phyloP scores from a whole-genome alignment of 2,329 filamentous ascomycete genomes.

The Paraconiothyrium sp. region DNA sequence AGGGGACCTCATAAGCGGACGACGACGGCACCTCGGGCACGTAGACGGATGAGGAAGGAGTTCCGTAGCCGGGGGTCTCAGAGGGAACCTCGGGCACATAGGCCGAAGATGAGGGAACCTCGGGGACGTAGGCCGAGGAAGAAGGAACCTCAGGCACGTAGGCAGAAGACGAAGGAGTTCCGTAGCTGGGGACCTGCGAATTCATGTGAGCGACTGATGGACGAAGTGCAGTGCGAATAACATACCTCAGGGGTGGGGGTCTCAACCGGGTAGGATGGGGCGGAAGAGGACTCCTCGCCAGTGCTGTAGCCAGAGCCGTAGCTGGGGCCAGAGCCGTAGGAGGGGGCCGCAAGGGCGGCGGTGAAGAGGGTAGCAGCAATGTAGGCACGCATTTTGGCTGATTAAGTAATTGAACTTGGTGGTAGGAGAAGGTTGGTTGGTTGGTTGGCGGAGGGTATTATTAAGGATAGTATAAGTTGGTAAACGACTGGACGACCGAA shows the following conservation, averaged over 20 bases:
- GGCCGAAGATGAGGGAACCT: background rate
- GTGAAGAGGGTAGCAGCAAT: conserved; percentile 46
- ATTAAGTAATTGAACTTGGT: conserved; percentile 42
- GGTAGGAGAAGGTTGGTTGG: conserved; percentile 25
- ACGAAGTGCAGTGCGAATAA: background rate
- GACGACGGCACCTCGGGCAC: background rate
- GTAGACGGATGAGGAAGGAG: background rate
- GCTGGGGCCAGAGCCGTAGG: conserved; percentile 17
- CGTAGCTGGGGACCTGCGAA: background rate
- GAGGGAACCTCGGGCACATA: conserved; percentile 2
- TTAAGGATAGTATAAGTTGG: conserved; percentile 54
- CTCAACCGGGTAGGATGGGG: conserved; percentile 16
- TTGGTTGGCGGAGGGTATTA: conserved; percentile 31
- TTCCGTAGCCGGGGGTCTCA: conserved; percentile 2
- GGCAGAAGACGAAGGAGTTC: background rate
- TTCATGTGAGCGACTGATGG: background rate
- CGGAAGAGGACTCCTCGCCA: conserved; percentile 12
- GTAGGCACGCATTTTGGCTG: conserved; percentile 53
- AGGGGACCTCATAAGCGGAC: conserved; percentile 10
- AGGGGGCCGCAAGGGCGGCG: conserved; percentile 43
- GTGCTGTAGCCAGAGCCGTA: conserved; percentile 7
- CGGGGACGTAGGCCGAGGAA: background rate
- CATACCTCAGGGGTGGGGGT: conserved; percentile 2
- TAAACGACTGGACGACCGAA: conserved; percentile 55
- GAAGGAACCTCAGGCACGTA: conserved; percentile 3